Conservation (phyloP, 305 asterid genomes). For the Fraxinus angustifolia region DNA sequence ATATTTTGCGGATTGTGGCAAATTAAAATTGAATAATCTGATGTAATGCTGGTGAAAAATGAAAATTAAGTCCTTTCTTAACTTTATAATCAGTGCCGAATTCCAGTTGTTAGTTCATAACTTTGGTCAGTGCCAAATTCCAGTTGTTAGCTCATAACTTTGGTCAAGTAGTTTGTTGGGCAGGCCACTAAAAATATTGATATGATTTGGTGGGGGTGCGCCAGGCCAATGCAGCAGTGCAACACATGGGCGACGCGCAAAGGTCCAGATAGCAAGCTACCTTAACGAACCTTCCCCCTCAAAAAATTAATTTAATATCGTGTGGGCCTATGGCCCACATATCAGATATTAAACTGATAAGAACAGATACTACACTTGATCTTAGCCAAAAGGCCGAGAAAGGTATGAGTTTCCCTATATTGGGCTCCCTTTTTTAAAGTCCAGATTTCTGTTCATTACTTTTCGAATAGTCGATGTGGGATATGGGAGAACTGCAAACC, state of each 20-base stretch:
- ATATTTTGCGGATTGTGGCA: neutral
- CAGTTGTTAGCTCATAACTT: no score
- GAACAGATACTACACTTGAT: conserved; percentile 96
- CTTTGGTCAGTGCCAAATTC: no score
- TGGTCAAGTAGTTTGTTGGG: neutral
- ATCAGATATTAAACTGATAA: conserved; percentile 83
- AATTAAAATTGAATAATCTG: neutral
- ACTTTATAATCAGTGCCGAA: no score
- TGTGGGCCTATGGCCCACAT: conserved; percentile 40
- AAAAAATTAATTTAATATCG: conserved; percentile 15
- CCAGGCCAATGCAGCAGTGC: neutral
- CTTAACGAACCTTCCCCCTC: neutral
- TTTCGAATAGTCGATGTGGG: neutral
- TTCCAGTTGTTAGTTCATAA: no score
- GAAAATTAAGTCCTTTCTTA: neutral
- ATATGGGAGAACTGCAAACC: neutral
- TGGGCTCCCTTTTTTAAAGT: neutral
- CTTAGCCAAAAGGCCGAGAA: conserved; percentile 99
- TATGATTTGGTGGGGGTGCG: neutral
- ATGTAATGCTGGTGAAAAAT: neutral
- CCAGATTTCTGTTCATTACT: neutral
- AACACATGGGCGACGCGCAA: neutral
- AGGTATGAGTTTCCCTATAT: conserved; percentile 40
- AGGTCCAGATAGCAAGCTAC: neutral
- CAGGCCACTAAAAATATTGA: neutral